Evolutionary conservation across 2,329 filamentous ascomycete species (phyloP), one percentile per base, ranked within the genome.

Genomic region (Pseudocercospora fijiensis): DNA sequence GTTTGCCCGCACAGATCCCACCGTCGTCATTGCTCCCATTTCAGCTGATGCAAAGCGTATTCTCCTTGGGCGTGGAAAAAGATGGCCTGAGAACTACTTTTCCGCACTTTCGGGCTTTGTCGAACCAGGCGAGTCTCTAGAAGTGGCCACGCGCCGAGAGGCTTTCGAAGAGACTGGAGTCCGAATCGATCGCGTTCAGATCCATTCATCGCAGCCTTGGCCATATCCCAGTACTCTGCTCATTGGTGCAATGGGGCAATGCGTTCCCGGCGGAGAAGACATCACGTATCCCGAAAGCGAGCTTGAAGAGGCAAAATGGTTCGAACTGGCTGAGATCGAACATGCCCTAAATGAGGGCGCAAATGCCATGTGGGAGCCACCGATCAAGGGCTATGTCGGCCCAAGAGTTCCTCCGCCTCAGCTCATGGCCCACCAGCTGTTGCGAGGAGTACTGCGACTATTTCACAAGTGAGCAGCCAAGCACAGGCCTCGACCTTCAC

Each of bases 91-190:
- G 11, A 69, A 68, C 43, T 70, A 70, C 65, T 70, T 66, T 57
- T 66, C 63, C 45, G 65, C 63, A 24, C 64, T 69, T 1, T 67
- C 67, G 5, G 91, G 91, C 0, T 96, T 96, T 78, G 86, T 93
- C 62, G 91, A 96, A 78, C 91, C 91, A 0, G 91, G 89, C 1
- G 91, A 96, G 80, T 91, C 88, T 1, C 86, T 95, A 61, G 91
- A 96, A 77, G 91, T 95, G 77, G 90, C 91, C 0, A 90, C 94
- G 4, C 84, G 91, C 1, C 84, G 91, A 61, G 91, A 96, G 79
- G 90, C 93, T 2, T 93, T 90, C 89, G 91, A 96, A 76, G 91
- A 96, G 78, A 87, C 88, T 43, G 91, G 91, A 16, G 90, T 95
- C 30, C 81, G 80, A 6, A 85, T 94, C 10, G 91, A 90, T 26